Base-by-base conservation (phyloP, 306 rosid genomes). In the Pterocarpus santalinus region DNA sequence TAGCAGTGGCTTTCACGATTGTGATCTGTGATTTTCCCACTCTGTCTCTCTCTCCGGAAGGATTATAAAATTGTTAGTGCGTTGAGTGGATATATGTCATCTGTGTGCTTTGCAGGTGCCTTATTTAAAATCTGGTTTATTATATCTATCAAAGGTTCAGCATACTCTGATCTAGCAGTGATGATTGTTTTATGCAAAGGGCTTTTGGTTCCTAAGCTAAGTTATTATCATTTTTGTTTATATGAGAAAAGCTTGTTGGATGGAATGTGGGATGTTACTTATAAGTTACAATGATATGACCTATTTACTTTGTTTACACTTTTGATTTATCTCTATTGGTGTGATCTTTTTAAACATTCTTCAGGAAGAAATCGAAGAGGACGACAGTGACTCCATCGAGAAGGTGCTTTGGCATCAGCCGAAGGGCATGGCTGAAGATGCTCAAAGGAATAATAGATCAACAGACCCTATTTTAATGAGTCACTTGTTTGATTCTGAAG, bases 331-430 rank as follows among this genome's bases (percentile, higher is more conserved):
- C 32, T 38, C n/a, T 83, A 16, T 49, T 70, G 51, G 65, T 36
- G 11, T 77, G 33, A 80, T 78, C 64, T 64, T 84, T 61, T 72
- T 47, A 71, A 84, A 69, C 35, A 33, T 82, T 70, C 71, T 85
- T 63, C 82, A 96, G 99, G 99, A 96, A 82, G 99, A 96, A 76
- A 62, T 90, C 79, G 99, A 96, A 80, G 99, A 94, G 87, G 99
- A 96, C 1, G 99, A 96, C 60, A 88, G 94, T 80, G 99, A 96
- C 82, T 91, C 87, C 78, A 96, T 96, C 73, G 99, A 96, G 81
- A 96, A 88, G 86, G 98, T 96, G 82, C 94, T 96, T 53, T 96
- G 99, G 99, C 99, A 96, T 87, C 99, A 96, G 83, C 97, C 93
- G 17, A 96, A 80, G 86, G 99, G 99, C 78, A 87, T 58, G 83